Percentiles rank a stretch among this genome's conserved stretches.
These are phyloP conservation scores for Drechmeria coniospora DNA, from an alignment of 2,329 filamentous ascomycete genomes.

Conservation along the genomic window DNA sequence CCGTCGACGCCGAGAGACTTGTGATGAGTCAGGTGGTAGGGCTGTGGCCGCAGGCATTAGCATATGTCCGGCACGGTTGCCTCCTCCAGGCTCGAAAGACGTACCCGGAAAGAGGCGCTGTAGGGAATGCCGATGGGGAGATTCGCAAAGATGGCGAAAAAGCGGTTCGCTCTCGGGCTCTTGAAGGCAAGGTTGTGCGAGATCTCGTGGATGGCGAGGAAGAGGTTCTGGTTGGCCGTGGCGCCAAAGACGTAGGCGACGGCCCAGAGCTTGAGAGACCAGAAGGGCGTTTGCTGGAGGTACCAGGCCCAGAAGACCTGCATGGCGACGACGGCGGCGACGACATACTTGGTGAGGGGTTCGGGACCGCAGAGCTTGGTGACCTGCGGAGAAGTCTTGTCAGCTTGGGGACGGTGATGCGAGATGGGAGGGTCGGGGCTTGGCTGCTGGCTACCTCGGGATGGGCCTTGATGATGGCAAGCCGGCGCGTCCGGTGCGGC, in stretches of 20 bases:
- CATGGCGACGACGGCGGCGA: constrained; percentile 65
- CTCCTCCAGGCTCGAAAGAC: too few relatives aligned
- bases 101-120: constrained; percentile 80
- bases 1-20: constrained; percentile 95
- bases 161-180: constrained; percentile 61
- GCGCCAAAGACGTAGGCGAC: constrained; percentile 86
- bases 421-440: constrained; percentile 1
- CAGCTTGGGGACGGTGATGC: constrained; percentile 1
- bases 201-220: constrained; percentile 97
- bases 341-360: constrained; percentile 87
- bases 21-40: constrained; percentile 97
- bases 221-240: constrained; percentile 95
- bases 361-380: constrained; percentile 95
- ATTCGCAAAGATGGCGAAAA: constrained; percentile 88
- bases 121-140: constrained; percentile 92
- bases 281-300: constrained; percentile 61
- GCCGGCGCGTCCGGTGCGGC: constrained; percentile 76
- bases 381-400: constrained; percentile 38
- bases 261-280: constrained; percentile 72
- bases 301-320: constrained; percentile 66
- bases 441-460: constrained; percentile 52
- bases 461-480: constrained; percentile 95
- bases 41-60: too few relatives aligned
- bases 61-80: background rate
- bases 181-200: constrained; percentile 93